Base-by-base conservation (phyloP, 1,139 yeast species). In the Geotrichum cucujoidarum region DNA sequence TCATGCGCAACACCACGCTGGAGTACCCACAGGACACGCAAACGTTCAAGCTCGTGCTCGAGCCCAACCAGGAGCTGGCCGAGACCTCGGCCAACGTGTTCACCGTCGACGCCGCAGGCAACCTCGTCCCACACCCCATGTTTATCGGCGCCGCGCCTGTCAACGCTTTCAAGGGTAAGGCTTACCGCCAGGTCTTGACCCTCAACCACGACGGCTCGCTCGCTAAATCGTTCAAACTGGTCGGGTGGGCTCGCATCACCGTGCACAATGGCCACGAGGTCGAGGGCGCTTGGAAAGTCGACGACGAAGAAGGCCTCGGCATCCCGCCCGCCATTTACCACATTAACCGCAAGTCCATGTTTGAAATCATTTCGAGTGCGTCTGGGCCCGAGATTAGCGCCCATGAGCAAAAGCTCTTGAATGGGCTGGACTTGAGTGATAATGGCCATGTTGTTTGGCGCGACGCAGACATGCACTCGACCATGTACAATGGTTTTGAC, bases 171-270 rank as follows among this genome's bases (percentile, higher is more conserved):
- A 56, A 56, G 34, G 68, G 68, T 27, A 49, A 52, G 3, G 68
- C 67, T 1, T 63, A 57, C 46, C 55, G 69, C 27, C 51, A 53
- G 35, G 56, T 57, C 10, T 49, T 53, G 2, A 43, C 55, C 8
- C 48, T 55, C 34, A 47, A 55, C 13, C 54, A 54, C 10, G 51
- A 59, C 17, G 63, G 61, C 4, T 37, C 51, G 17, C 42, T 54
- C 2, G 40, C 45, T 16, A 21, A 45, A 14, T 47, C 55, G 20
- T 64, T 55, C 53, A 51, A 49, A 25, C 57, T 55, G 2, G 67
- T 65, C 1, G 69, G 69, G 2, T 63, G 67, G 67, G 68, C 68
- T 7, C 57, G 68, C 22, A 47, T 63, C 14, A 54, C 60, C 4
- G 56, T 61, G 17, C 54, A 54, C 27, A 36, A 52, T 20, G 25